These are phyloP conservation scores for Balakata baccata DNA, from an alignment of 345 rosid genomes.

Conservation along the genomic window DNA sequence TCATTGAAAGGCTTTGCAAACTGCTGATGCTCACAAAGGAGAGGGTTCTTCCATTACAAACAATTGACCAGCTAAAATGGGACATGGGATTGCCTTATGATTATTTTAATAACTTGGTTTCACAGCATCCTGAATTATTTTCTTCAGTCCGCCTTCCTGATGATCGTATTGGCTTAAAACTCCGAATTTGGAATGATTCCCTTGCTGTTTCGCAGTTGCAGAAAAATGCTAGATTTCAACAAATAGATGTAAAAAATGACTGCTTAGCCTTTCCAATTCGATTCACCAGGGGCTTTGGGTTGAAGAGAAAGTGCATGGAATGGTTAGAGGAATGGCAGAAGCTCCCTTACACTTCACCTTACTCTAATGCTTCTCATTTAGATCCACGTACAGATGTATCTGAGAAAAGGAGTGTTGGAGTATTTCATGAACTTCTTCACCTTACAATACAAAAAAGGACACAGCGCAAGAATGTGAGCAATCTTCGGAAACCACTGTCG, in stretches of 20 bases:
- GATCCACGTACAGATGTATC: slow-evolving; percentile 78
- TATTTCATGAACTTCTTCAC: slow-evolving; percentile 88
- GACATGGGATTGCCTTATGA: slow-evolving; percentile 75
- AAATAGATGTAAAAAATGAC: slow-evolving; percentile 20
- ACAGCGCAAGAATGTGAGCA: slow-evolving; percentile 71
- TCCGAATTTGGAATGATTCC: slow-evolving; percentile 48
- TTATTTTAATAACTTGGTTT: slow-evolving; percentile 44
- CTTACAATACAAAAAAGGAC: slow-evolving; percentile 63
- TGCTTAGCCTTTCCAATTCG: slow-evolving; percentile 59
- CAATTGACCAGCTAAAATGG: slow-evolving; percentile 78
- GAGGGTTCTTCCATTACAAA: slow-evolving; percentile 59
- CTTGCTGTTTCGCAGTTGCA: slow-evolving; percentile 61
- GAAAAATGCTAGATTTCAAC: slow-evolving; percentile 35
- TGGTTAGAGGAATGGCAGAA: slow-evolving; percentile 88
- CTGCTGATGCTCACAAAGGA: slow-evolving; percentile 73
- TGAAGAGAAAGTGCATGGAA: slow-evolving; percentile 66
- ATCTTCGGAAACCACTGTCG: slow-evolving; percentile 61
- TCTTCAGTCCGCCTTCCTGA: slow-evolving; percentile 46
- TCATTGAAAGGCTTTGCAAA: slow-evolving; percentile 51
- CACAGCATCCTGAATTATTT: slow-evolving; percentile 44
- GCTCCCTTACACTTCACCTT: slow-evolving; percentile 77
- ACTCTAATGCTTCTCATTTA: slow-evolving; percentile 58
- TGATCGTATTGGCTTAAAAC: slow-evolving; percentile 55
- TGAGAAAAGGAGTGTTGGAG: slow-evolving; percentile 80
- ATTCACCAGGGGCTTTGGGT: slow-evolving; percentile 78